Evolutionary conservation across 768 basidiomycete genomes (phyloP).

Genomic region (Macrolepiota fuliginosa): DNA sequence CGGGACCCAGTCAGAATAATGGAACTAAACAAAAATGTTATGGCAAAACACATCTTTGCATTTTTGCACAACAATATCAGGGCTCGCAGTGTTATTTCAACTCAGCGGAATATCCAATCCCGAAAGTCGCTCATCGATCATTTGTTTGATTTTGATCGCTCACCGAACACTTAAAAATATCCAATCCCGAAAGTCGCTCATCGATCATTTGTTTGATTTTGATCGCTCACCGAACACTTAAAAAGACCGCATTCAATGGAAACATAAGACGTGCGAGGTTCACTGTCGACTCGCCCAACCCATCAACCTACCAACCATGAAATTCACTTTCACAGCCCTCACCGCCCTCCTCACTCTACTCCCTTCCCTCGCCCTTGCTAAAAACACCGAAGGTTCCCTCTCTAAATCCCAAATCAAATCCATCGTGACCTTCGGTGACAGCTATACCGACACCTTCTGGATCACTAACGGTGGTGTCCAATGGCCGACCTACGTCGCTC

Average conservation of each 20-base stretch:
- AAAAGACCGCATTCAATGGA: neutral
- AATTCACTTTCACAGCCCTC: neutral
- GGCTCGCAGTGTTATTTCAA: neutral
- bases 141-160: neutral
- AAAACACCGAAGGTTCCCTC: conserved; percentile 1
- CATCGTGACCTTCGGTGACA: conserved; percentile 69
- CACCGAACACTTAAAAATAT: neutral
- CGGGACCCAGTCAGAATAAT: neutral
- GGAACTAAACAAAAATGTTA: neutral
- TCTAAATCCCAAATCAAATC: conserved; percentile 48
- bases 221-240: neutral
- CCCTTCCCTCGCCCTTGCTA: neutral
- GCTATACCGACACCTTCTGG: conserved; percentile 52
- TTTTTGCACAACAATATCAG: neutral
- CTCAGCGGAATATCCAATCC: neutral
- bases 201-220: neutral
- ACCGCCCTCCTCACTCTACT: conserved; percentile 1
- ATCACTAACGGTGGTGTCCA: conserved; percentile 40
- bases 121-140: neutral
- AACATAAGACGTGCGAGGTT: neutral
- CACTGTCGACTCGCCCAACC: neutral
- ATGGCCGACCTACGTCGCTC: conserved; percentile 62
- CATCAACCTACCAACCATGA: neutral
- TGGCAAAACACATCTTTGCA: neutral
- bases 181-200: neutral